A percentile compares a stretch with the other conserved stretches of the same genome.
Evolutionary conservation across 495 filamentous ascomycete species (phyloP).

Genomic region (Tuber microsphaerosporum): DNA sequence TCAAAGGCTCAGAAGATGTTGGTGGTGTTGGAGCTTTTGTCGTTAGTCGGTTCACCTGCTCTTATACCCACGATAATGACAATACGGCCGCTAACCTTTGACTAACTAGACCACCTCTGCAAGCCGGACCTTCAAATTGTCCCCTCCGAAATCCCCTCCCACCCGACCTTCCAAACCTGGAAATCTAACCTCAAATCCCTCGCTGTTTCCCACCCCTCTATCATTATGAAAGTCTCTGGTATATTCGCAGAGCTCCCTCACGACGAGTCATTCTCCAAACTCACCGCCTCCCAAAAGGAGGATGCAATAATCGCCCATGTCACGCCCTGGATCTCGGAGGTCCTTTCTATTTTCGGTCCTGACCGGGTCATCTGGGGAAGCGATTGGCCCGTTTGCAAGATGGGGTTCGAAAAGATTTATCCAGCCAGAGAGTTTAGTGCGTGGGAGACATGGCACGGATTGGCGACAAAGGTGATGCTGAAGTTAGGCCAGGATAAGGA

Average conservation of each 20-base stretch:
- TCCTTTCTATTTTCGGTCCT: constrained; percentile 61
- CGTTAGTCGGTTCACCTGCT: constrained; percentile 39
- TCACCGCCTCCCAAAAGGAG: constrained; percentile 3
- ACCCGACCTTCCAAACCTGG: constrained; percentile 33
- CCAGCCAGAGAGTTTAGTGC: constrained; percentile 33
- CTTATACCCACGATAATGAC: neutral
- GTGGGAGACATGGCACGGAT: constrained; percentile 45
- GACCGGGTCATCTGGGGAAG: constrained; percentile 73
- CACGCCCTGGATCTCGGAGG: constrained; percentile 58
- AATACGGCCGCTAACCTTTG: neutral
- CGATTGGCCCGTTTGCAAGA: constrained; percentile 82
- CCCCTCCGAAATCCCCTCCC: neutral
- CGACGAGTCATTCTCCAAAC: constrained; percentile 2
- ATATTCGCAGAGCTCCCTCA: constrained; percentile 63
- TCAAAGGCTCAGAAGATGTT: constrained; percentile 6
- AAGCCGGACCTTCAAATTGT: constrained; percentile 64
- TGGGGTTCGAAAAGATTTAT: constrained; percentile 34
- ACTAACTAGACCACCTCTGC: constrained; percentile 65
- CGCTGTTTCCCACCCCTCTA: constrained; percentile 52
- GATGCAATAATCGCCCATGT: constrained; percentile 45
- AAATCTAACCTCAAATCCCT: constrained; percentile 8
- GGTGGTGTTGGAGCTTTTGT: constrained; percentile 18
- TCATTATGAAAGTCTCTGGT: constrained; percentile 84
- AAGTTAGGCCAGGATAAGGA: constrained; percentile 49
- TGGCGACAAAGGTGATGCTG: constrained; percentile 38